Percentiles rank a stretch among this genome's conserved stretches.
Evolutionary conservation across 2,329 filamentous ascomycete species (phyloP).

Genomic region (Penicillium sp.): DNA sequence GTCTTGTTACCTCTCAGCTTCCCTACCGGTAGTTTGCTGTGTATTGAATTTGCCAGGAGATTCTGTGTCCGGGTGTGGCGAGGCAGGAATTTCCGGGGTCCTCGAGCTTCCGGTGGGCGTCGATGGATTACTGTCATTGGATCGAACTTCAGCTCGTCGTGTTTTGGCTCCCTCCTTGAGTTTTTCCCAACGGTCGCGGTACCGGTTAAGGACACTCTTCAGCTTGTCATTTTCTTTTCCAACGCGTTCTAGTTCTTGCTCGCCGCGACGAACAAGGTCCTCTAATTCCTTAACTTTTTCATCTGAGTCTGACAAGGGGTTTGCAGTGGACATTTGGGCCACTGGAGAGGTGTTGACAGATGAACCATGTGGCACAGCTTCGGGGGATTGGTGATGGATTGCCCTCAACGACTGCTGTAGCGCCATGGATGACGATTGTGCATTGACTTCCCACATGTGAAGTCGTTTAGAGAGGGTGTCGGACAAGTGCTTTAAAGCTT

Average conservation of each 20-base stretch:
- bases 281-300: conserved; percentile 66
- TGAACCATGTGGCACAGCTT: conserved; percentile 32
- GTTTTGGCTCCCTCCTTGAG: conserved; percentile 64
- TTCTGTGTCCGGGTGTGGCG: conserved; percentile 10
- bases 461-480: conserved; percentile 84
- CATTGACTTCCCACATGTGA: conserved; percentile 90
- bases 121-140: conserved; percentile 12
- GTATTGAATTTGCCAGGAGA: background rate
- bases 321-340: conserved; percentile 16
- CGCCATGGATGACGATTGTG: conserved; percentile 81
- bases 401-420: conserved; percentile 75
- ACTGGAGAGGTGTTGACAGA: conserved; percentile 29
- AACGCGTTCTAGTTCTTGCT: conserved; percentile 64
- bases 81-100: conserved; percentile 8
- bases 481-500: conserved; percentile 77
- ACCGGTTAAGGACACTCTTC: conserved; percentile 54
- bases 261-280: conserved; percentile 59
- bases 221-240: conserved; percentile 63
- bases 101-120: conserved; percentile 2
- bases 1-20: background rate
- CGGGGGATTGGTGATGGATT: conserved; percentile 43
- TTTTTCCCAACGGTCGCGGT: conserved; percentile 67
- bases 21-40: background rate
- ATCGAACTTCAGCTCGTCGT: conserved; percentile 30
- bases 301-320: conserved; percentile 40